Base-by-base conservation (phyloP, 768 basidiomycete genomes). In the Rhodosporidiobolus odoratus region DNA sequence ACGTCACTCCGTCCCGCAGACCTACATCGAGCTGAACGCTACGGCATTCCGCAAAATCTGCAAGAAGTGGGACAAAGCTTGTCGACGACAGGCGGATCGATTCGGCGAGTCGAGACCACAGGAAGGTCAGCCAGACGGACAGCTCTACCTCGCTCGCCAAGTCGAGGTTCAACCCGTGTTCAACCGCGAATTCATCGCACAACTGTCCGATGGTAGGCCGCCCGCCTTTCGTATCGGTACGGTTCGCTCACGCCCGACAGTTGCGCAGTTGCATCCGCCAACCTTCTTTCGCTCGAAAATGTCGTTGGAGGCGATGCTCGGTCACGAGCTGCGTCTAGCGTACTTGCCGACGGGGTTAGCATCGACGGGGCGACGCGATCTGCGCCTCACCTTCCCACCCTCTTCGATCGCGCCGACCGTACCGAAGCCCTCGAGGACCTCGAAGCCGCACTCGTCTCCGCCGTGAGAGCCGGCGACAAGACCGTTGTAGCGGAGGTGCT, bases 11-110 rank as follows among this genome's bases (percentile, higher is more conserved):
- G 41, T 50, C 3, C 16, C 19, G 57, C 57, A 74, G 92, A 90
- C 92, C 85, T 99, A 94, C 77, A 87, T 99, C 72, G 96, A 98
- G 81, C 89, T 96, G 77, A 99, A 98, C 78, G 96, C 90, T 10
- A 92, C 88, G 16, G 96, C 93, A 6, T 98, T 98, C 79, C 86
- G 94, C 54, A 98, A 98, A 52, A 71, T 74, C 43, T 68, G 62
- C 71, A 98, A 99, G 78, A 99, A 99, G 79, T 99, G 92, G 85
- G 96, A 98, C 81, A 99, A 98, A 81, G 73, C 73, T 25, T 74
- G 73, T 32, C 45, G 73, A 25, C 32, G 73, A 40, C 73, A 74
- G 37, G 73, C 73, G 3, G 73, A 74, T 23, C 58, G 69, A 12
- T 74, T 71, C 19, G 73, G 73, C 34, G 62, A 70, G 30, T 54